Percentiles rank a stretch among this genome's conserved stretches.
phyloP scores from a whole-genome alignment of 2,329 filamentous ascomycete species.

The Parascedosporium putredinis region DNA sequence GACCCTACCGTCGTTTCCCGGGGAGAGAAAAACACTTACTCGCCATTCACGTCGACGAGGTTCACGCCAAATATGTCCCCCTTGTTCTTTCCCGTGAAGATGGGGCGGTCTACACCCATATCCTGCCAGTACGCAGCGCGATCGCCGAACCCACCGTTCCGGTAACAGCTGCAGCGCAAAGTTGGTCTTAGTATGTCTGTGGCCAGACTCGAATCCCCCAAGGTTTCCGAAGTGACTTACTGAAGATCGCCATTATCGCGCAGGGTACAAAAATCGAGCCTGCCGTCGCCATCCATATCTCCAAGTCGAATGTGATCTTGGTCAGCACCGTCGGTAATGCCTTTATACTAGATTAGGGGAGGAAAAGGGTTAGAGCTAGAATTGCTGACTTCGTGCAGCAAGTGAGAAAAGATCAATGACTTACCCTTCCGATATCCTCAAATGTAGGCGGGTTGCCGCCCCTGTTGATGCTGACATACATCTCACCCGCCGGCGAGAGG shows the following conservation, averaged over 20 bases:
- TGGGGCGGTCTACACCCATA: slow-evolving; percentile 9
- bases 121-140: slow-evolving; percentile 23
- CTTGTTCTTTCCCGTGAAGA: slow-evolving; percentile 10
- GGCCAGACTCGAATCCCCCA: no score
- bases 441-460: slow-evolving; percentile 9
- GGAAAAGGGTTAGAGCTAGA: no score
- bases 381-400: no score
- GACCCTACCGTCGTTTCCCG: slow-evolving; percentile 12
- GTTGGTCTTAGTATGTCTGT: background rate
- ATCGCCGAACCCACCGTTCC: slow-evolving; percentile 21
- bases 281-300: slow-evolving; percentile 24
- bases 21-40: background rate
- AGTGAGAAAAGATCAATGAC: background rate
- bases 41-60: slow-evolving; percentile 19
- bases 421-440: background rate
- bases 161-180: slow-evolving; percentile 17
- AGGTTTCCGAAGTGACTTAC: background rate
- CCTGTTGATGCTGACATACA: slow-evolving; percentile 9
- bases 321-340: background rate
- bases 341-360: slow-evolving; percentile 9
- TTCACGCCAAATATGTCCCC: slow-evolving; percentile 22
- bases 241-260: slow-evolving; percentile 6
- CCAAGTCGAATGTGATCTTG: slow-evolving; percentile 18
- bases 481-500: slow-evolving; percentile 14
- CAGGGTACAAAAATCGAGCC: slow-evolving; percentile 23